A percentile compares a stretch with the other conserved stretches of the same genome.
These are phyloP conservation scores for Coemansia javaensis DNA, from an alignment of 192 early-diverging fungal genomes.

Conservation along the genomic window DNA sequence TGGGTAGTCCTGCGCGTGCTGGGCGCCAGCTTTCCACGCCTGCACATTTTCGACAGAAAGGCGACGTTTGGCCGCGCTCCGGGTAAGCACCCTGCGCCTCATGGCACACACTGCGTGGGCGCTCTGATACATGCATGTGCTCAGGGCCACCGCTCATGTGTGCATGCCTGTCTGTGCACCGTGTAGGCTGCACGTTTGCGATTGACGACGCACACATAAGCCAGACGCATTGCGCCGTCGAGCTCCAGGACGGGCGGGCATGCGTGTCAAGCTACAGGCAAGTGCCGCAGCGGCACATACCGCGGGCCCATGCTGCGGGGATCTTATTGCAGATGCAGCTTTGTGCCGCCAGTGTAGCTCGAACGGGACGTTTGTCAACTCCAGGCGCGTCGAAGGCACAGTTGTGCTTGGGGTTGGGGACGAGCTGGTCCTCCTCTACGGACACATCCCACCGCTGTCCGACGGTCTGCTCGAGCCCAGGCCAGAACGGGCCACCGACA, in stretches of 20 bases:
- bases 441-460: conserved; percentile 5
- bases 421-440: conserved; percentile 33
- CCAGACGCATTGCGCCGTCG: conserved; percentile 26
- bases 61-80: conserved; percentile 25
- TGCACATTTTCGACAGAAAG: conserved; percentile 11
- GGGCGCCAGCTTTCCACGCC: conserved; percentile 9
- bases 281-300: too few relatives aligned
- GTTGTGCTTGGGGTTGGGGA: conserved; percentile 18
- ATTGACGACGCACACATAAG: conserved; percentile 37
- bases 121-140: too few relatives aligned
- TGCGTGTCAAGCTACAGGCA: conserved; percentile 17
- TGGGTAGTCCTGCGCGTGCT: conserved; percentile 23
- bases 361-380: conserved; percentile 43
- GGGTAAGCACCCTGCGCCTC: conserved; percentile 12
- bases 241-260: conserved; percentile 4
- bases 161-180: too few relatives aligned
- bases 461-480: conserved; percentile 18
- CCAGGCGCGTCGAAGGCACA: conserved; percentile 7
- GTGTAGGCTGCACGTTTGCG: conserved; percentile 19
- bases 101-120: too few relatives aligned
- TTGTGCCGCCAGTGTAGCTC: conserved; percentile 1
- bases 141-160: not conserved
- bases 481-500: conserved; percentile 11
- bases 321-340: too few relatives aligned
- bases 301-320: not conserved